phyloP scores from a whole-genome alignment of 345 rosid genomes.

The Brassica cretica region DNA sequence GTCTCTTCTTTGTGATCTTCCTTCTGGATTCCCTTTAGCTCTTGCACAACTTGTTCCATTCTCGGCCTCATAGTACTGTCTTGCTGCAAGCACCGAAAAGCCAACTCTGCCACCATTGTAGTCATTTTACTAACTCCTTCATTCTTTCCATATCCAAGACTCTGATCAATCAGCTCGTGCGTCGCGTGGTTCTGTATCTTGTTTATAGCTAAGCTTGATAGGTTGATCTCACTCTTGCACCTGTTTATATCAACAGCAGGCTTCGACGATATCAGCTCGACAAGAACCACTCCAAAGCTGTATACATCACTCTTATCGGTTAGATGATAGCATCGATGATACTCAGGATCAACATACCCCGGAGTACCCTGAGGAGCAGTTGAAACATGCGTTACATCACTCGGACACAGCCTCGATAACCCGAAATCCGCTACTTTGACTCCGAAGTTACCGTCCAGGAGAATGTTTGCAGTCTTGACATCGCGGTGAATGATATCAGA shows the following conservation, averaged over 20 bases:
- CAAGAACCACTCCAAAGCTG: constrained; percentile 71
- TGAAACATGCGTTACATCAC: constrained; percentile 60
- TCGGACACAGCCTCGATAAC: constrained; percentile 55
- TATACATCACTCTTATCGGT: constrained; percentile 68
- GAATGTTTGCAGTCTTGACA: constrained; percentile 69
- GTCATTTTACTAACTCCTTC: constrained; percentile 45
- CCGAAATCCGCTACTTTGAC: constrained; percentile 79
- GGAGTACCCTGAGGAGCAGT: constrained; percentile 80
- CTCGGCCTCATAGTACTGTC: constrained; percentile 53
- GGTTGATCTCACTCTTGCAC: constrained; percentile 53
- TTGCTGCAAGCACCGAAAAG: constrained; percentile 63
- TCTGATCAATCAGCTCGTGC: constrained; percentile 55
- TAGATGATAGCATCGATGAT: constrained; percentile 62
- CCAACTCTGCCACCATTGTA: constrained; percentile 56
- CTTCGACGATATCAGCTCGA: constrained; percentile 61
- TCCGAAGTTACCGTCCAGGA: constrained; percentile 52
- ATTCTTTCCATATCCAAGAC: constrained; percentile 48
- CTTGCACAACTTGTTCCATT: constrained; percentile 54
- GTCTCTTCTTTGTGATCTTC: constrained; percentile 29
- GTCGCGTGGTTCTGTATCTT: constrained; percentile 48
- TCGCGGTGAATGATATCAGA: constrained; percentile 59
- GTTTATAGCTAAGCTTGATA: constrained; percentile 59
- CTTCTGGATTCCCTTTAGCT: constrained; percentile 44
- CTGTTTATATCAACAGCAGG: constrained; percentile 68
- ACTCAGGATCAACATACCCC: constrained; percentile 72